Evolutionary conservation across 2,329 filamentous ascomycete species (phyloP).

Genomic region (Pseudocercospora fijiensis): DNA sequence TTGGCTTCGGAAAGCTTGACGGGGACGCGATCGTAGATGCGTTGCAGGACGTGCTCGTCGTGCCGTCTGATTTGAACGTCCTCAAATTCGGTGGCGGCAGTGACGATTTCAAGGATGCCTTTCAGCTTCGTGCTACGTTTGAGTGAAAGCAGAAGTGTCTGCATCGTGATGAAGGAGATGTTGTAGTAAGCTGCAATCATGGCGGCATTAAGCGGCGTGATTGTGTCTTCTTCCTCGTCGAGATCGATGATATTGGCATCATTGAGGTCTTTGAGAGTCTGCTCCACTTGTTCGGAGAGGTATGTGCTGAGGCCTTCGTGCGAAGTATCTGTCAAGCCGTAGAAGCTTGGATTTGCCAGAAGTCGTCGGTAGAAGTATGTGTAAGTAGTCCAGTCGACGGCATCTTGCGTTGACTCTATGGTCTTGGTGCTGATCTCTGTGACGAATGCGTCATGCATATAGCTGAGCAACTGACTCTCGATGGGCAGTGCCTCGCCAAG

Average conservation of each 20-base stretch:
- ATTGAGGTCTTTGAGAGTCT: conserved; percentile 81
- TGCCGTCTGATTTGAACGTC: conserved; percentile 90
- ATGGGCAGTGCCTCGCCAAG: conserved; percentile 92
- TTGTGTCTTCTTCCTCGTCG: conserved; percentile 80
- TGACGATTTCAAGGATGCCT: conserved; percentile 93
- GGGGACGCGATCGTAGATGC: conserved; percentile 90
- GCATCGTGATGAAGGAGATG: conserved; percentile 98
- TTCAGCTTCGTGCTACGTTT: conserved; percentile 90
- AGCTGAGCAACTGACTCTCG: conserved; percentile 88
- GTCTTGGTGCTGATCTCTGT: conserved; percentile 96
- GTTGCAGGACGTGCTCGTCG: conserved; percentile 80
- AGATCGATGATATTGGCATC: conserved; percentile 96
- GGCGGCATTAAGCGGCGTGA: conserved; percentile 87
- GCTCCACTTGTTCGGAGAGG: conserved; percentile 91
- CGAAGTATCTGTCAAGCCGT: conserved; percentile 81
- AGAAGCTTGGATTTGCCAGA: conserved; percentile 94
- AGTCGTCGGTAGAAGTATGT: conserved; percentile 97
- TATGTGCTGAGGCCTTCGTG: conserved; percentile 93
- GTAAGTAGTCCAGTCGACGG: conserved; percentile 97
- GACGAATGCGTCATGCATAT: conserved; percentile 92
- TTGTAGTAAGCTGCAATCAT: conserved; percentile 99
- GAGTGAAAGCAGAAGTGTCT: conserved; percentile 92
- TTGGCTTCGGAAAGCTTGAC: conserved; percentile 89
- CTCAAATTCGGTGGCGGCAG: conserved; percentile 95
- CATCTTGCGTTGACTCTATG: conserved; percentile 92